phyloP scores from a whole-genome alignment of 257 asterid species.

The Cinchona pubescens region DNA sequence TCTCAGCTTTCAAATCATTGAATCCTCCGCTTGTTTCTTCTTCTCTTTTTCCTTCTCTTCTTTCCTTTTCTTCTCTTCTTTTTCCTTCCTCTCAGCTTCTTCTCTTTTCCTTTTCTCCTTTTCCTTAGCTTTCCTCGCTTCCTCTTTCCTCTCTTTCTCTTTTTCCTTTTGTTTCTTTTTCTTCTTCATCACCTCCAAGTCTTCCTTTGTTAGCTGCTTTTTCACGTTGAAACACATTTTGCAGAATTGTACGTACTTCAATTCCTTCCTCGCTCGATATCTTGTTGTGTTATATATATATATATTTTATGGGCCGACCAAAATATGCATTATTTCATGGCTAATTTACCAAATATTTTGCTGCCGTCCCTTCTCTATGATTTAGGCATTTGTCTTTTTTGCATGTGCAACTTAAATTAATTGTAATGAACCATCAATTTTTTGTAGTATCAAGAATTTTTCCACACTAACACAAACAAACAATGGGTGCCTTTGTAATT shows the following conservation, averaged over 20 bases:
- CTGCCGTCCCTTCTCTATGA: not conserved
- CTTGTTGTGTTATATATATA: not conserved
- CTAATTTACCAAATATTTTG: not conserved
- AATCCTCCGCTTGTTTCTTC: no score
- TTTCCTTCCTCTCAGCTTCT: not conserved
- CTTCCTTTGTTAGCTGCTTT: slow-evolving; percentile 20
- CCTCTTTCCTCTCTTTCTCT: slow-evolving; percentile 8
- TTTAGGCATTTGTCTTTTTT: not conserved
- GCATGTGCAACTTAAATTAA: not conserved
- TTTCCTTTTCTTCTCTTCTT: not conserved
- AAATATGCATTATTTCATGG: not conserved
- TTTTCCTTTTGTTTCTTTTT: slow-evolving; percentile 10
- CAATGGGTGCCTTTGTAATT: no score
- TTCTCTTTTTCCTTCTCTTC: not conserved
- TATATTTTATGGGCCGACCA: not conserved
- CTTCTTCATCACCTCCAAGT: slow-evolving; percentile 23
- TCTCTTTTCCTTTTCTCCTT: not conserved
- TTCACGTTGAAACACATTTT: slow-evolving; percentile 25
- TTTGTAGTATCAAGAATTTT: not conserved
- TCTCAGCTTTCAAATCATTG: no score
- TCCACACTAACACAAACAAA: no score
- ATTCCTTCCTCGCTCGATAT: not conserved
- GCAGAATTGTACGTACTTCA: no score
- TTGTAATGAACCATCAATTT: not conserved
- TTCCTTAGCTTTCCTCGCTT: not conserved